Conservation (phyloP, 176 grass and related monocot genomes). For the Saccharum spontaneum region DNA sequence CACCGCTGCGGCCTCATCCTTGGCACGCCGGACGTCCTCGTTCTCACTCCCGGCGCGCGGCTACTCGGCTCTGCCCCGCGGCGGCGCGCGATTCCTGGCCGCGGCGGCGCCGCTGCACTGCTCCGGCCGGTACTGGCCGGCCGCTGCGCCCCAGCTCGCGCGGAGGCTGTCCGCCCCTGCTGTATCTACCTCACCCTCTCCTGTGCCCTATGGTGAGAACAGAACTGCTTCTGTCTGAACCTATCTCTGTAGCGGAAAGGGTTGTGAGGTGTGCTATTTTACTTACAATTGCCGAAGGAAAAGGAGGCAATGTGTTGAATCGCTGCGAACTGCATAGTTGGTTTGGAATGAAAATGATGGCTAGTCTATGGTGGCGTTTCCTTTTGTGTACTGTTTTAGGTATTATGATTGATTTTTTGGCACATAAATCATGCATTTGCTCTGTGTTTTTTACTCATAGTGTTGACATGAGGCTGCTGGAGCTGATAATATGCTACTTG, state of each 20-base stretch:
- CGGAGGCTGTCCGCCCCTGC: slow-evolving; percentile 53
- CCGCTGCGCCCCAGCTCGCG: slow-evolving; percentile 17
- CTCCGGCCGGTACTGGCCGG: slow-evolving; percentile 38
- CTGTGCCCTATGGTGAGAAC: slow-evolving; percentile 59
- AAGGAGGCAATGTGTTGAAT: not conserved
- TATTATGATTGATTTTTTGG: not conserved
- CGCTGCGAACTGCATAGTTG: not conserved
- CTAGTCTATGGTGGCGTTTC: not conserved
- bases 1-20: slow-evolving; percentile 32
- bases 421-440: not conserved
- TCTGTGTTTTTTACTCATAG: not conserved
- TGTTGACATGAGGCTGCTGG: not conserved
- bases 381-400: not conserved
- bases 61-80: slow-evolving; percentile 37
- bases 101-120: slow-evolving; percentile 46
- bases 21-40: not conserved
- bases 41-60: slow-evolving; percentile 29
- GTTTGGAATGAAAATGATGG: slow-evolving; percentile 1
- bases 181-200: slow-evolving; percentile 75
- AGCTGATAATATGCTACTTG: not conserved
- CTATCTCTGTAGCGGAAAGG: not conserved
- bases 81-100: slow-evolving; percentile 42
- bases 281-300: not conserved
- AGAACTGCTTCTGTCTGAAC: not conserved
- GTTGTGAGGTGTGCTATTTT: not conserved